Evolutionary conservation across 768 basidiomycete species (phyloP).

Genomic region (Psilocybe tampanensis): DNA sequence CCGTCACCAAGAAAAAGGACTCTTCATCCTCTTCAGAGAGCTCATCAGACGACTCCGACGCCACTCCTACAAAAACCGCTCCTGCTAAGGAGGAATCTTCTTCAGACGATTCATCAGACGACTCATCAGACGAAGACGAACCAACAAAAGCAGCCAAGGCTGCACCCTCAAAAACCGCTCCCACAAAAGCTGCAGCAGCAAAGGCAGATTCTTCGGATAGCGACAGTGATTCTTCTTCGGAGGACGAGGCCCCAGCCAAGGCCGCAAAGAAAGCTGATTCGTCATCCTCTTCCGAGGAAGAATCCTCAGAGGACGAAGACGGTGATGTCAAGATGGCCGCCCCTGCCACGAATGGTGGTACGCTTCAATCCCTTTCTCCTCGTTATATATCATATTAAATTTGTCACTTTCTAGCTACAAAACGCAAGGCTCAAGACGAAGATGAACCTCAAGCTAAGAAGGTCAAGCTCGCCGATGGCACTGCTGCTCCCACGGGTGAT

Average conservation of each 20-base stretch:
- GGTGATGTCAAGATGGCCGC: slow-evolving; percentile 61
- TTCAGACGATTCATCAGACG: slow-evolving; percentile 23
- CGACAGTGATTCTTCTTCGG: slow-evolving; percentile 30
- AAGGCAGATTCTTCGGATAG: slow-evolving; percentile 21
- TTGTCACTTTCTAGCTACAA: slow-evolving; percentile 44
- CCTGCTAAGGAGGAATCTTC: slow-evolving; percentile 25
- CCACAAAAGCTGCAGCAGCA: slow-evolving; percentile 25
- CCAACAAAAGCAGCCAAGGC: slow-evolving; percentile 24
- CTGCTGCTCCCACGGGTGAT: slow-evolving; percentile 42
- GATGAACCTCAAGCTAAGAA: slow-evolving; percentile 73
- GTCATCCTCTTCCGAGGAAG: slow-evolving; percentile 27
- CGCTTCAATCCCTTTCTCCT: slow-evolving; percentile 1
- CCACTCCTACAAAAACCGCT: slow-evolving; percentile 22
- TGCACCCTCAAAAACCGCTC: slow-evolving; percentile 26
- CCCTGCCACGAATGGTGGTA: slow-evolving; percentile 29
- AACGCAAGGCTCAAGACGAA: slow-evolving; percentile 81
- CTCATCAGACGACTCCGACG: slow-evolving; percentile 26
- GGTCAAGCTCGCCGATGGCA: slow-evolving; percentile 69
- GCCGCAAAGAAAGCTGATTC: slow-evolving; percentile 29
- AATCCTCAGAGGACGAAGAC: slow-evolving; percentile 41
- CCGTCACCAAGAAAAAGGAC: slow-evolving; percentile 22
- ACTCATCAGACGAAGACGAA: slow-evolving; percentile 25
- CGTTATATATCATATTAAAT: slow-evolving; percentile 1
- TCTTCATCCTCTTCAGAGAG: slow-evolving; percentile 22
- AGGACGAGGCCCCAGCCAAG: slow-evolving; percentile 21